These are phyloP conservation scores for Colletotrichum salicis DNA, from an alignment of 2,329 filamentous ascomycete species.

Conservation along the genomic window DNA sequence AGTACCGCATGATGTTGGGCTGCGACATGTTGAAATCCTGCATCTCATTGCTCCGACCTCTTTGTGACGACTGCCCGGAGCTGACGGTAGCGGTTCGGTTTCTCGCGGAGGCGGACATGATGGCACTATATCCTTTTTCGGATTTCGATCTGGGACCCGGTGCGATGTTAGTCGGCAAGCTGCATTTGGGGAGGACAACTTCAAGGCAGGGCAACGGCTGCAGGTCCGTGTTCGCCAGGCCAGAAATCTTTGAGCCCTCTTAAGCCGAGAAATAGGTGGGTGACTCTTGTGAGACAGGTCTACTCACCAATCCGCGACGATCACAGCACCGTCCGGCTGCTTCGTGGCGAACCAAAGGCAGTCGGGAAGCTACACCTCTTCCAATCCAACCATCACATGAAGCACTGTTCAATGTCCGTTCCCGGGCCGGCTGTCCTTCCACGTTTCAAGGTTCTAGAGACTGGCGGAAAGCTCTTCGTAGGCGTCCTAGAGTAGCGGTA, in stretches of 20 bases:
- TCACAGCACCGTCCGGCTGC: slow-evolving; percentile 33
- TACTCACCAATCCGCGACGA: slow-evolving; percentile 53
- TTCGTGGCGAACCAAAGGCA: slow-evolving; percentile 38
- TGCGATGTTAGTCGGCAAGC: slow-evolving; percentile 42
- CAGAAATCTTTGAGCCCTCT: slow-evolving; percentile 33
- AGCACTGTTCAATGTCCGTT: slow-evolving; percentile 45
- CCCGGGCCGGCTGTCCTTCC: slow-evolving; percentile 41
- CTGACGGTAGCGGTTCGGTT: slow-evolving; percentile 69
- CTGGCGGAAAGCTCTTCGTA: slow-evolving; percentile 26
- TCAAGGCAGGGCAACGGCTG: slow-evolving; percentile 40
- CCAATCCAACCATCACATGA: slow-evolving; percentile 51
- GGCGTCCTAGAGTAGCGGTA: slow-evolving; percentile 13
- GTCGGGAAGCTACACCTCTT: slow-evolving; percentile 46
- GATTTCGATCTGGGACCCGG: slow-evolving; percentile 37
- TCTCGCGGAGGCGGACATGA: slow-evolving; percentile 69
- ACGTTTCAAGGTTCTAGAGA: slow-evolving; percentile 36
- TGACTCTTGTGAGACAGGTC: slow-evolving; percentile 48
- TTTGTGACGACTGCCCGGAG: slow-evolving; percentile 63
- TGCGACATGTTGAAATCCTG: slow-evolving; percentile 66
- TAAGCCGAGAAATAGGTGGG: slow-evolving; percentile 35
- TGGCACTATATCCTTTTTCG: slow-evolving; percentile 51
- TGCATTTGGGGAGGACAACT: slow-evolving; percentile 36
- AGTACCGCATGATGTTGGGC: slow-evolving; percentile 64
- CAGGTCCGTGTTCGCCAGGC: slow-evolving; percentile 26
- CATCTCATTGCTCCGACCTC: slow-evolving; percentile 56